A percentile compares a stretch with the other conserved stretches of the same genome.
These are phyloP conservation scores for Ganoderma lucidum DNA, from an alignment of 1,284 basidiomycete genomes.

Conservation along the genomic window DNA sequence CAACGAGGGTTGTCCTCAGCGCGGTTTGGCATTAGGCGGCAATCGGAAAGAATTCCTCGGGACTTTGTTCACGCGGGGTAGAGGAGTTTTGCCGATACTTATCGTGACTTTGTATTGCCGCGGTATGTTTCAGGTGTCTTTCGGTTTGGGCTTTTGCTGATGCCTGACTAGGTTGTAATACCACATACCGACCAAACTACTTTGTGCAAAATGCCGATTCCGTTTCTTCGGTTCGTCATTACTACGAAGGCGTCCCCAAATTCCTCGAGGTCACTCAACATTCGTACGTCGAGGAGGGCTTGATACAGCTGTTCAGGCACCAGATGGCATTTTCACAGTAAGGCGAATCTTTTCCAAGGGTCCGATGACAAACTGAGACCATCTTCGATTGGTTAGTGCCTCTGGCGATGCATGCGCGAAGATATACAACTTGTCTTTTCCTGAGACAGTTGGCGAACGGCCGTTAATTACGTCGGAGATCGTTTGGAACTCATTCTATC, in stretches of 20 bases:
- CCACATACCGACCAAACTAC: not conserved
- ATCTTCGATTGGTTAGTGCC: not conserved
- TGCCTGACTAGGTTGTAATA: not conserved
- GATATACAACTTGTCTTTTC: not conserved
- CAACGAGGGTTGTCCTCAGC: not conserved
- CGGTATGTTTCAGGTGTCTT: not conserved
- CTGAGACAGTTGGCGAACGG: no score
- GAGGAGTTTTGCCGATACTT: not conserved
- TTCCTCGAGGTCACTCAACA: not conserved
- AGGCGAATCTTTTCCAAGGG: not conserved
- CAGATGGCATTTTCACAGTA: not conserved
- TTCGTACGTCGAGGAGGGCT: not conserved
- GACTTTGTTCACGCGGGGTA: not conserved
- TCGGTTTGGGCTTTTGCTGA: no score
- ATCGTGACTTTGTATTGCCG: not conserved
- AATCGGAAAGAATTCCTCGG: not conserved
- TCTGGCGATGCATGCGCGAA: not conserved
- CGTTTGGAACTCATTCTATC: conserved; percentile 3
- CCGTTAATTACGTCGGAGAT: not conserved
- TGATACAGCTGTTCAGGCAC: not conserved
- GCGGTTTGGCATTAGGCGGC: not conserved
- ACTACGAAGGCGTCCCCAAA: not conserved
- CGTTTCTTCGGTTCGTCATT: not conserved
- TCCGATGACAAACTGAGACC: no score
- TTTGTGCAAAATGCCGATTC: not conserved